phyloP scores from a whole-genome alignment of 257 asterid genomes.

The Nicotiana noctiflora region DNA sequence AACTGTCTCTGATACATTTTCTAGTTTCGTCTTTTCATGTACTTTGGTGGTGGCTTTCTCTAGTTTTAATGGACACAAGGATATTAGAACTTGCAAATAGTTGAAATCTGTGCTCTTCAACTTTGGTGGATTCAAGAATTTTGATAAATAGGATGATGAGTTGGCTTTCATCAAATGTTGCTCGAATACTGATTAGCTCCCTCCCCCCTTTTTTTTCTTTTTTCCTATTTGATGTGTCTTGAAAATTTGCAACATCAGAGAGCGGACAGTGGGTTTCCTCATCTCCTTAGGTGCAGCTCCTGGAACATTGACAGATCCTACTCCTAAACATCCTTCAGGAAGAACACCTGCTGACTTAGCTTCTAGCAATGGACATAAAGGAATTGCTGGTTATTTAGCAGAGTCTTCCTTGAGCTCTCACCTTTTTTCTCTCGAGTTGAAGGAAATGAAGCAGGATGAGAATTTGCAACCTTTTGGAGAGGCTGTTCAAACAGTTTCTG shows the following conservation, averaged over 20 bases:
- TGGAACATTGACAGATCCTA: constrained; percentile 80
- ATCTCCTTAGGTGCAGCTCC: constrained; percentile 69
- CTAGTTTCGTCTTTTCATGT: background rate
- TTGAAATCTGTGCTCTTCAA: background rate
- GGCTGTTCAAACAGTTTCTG: constrained; percentile 60
- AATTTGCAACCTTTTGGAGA: constrained; percentile 22
- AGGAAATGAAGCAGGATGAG: constrained; percentile 36
- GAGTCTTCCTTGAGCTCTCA: constrained; percentile 69
- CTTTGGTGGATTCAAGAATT: background rate
- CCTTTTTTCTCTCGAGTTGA: constrained; percentile 48
- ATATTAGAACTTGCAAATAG: background rate
- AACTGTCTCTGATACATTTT: background rate
- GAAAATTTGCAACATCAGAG: constrained; percentile 35
- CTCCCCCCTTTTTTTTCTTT: background rate
- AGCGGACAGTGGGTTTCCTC: constrained; percentile 70
- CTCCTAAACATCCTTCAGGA: constrained; percentile 58
- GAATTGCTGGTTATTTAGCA: constrained; percentile 88
- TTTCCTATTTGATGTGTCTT: constrained; percentile 13
- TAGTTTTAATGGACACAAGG: background rate
- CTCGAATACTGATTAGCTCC: constrained; percentile 5
- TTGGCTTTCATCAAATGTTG: background rate
- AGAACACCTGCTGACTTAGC: constrained; percentile 87
- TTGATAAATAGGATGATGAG: background rate
- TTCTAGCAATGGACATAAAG: constrained; percentile 78
- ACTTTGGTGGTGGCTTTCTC: background rate